These are phyloP conservation scores for Cladosporium sp. DNA, from an alignment of 2,329 filamentous ascomycete genomes.

Conservation along the genomic window DNA sequence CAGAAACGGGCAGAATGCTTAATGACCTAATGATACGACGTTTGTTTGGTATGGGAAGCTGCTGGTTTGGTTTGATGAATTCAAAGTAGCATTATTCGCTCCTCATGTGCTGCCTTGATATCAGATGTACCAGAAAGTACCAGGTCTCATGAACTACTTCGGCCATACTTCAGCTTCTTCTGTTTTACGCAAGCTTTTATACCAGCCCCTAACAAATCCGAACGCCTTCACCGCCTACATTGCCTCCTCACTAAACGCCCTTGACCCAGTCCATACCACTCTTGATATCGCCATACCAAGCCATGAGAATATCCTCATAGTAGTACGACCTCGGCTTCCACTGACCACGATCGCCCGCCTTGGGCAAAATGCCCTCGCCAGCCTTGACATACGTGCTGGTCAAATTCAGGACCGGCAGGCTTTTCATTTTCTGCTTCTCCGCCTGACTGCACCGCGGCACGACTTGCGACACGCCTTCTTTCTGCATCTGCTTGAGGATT, in stretches of 20 bases:
- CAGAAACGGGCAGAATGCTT: no score
- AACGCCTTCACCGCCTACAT: background rate
- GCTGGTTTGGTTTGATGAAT: no score
- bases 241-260: background rate
- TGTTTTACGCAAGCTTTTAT: no score
- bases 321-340: conserved; percentile 44
- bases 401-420: conserved; percentile 40
- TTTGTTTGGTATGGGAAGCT: no score
- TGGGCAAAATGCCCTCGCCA: conserved; percentile 42
- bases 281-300: conserved; percentile 40
- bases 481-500: conserved; percentile 49
- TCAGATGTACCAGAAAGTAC: no score
- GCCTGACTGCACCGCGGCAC: conserved; percentile 41
- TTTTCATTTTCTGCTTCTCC: conserved; percentile 36
- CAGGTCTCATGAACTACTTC: no score
- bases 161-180: no score
- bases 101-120: no score
- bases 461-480: conserved; percentile 39
- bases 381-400: conserved; percentile 50
- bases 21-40: no score
- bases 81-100: no score
- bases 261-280: conserved; percentile 36
- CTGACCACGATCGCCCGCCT: conserved; percentile 41
- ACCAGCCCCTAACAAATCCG: no score
- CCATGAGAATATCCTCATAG: conserved; percentile 40